Conservation (phyloP, 148 eudicot genomes). For the Linanthus parryae region DNA sequence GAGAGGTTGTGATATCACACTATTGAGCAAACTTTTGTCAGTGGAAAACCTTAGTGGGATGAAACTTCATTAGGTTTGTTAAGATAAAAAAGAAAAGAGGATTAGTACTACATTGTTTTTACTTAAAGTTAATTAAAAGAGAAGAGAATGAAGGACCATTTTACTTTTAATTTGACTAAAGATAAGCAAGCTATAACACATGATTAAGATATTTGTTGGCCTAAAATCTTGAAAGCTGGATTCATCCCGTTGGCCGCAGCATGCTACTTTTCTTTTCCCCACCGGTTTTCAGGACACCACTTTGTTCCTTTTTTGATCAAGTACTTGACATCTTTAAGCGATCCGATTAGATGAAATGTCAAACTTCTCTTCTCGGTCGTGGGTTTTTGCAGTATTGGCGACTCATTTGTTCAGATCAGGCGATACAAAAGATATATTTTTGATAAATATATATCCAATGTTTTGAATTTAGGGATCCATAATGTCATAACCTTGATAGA, state of each 20-base stretch:
- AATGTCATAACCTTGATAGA: no score
- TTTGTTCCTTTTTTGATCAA: neutral
- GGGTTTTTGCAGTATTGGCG: no score
- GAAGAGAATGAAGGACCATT: no score
- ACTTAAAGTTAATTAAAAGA: conserved; percentile 3
- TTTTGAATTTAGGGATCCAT: no score
- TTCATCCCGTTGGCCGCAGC: conserved; percentile 2
- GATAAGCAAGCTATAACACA: neutral
- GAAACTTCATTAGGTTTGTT: conserved; percentile 29
- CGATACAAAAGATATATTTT: no score
- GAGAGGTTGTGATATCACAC: conserved; percentile 25
- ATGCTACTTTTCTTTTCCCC: no score
- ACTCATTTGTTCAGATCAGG: no score
- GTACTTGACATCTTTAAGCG: neutral
- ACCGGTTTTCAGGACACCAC: neutral
- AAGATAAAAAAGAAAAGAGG: conserved; percentile 17
- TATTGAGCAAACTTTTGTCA: conserved; percentile 19
- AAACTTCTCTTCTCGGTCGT: no score
- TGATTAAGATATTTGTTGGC: neutral
- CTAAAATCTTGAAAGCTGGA: neutral
- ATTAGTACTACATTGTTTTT: conserved; percentile 19
- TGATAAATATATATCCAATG: no score
- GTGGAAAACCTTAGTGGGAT: conserved; percentile 40
- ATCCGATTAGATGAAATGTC: no score
- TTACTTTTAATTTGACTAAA: conserved; percentile 6